phyloP scores from a whole-genome alignment of 2,329 filamentous ascomycete species.

The Diaporthe amygdali region DNA sequence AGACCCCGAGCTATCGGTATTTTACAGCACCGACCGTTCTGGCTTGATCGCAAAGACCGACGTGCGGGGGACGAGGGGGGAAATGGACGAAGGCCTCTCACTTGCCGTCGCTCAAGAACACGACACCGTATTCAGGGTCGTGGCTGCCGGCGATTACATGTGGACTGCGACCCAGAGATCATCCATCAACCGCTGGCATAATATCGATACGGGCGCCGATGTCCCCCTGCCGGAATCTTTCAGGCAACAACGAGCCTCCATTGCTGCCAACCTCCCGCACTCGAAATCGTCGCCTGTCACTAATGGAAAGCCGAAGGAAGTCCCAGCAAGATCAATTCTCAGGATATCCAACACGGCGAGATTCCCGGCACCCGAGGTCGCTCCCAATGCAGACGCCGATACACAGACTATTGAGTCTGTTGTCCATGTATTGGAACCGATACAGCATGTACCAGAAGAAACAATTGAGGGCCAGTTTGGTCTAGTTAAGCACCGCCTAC shows the following conservation, averaged over 20 bases:
- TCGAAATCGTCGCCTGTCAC: conserved; percentile 39
- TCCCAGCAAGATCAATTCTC: conserved; percentile 79
- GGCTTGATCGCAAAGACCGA: conserved; percentile 97
- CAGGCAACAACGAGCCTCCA: conserved; percentile 54
- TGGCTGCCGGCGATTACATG: conserved; percentile 75
- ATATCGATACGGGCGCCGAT: conserved; percentile 79
- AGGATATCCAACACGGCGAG: conserved; percentile 83
- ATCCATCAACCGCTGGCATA: conserved; percentile 89
- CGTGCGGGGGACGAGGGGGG: conserved; percentile 72
- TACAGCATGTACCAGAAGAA: conserved; percentile 73
- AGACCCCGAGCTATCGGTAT: conserved; percentile 82
- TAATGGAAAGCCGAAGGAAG: conserved; percentile 60
- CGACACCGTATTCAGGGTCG: conserved; percentile 74
- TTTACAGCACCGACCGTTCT: conserved; percentile 93
- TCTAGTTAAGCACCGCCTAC: conserved; percentile 87
- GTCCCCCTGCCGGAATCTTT: conserved; percentile 67
- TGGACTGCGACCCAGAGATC: conserved; percentile 92
- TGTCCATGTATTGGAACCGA: conserved; percentile 60
- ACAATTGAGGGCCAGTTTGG: conserved; percentile 96
- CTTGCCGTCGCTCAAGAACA: conserved; percentile 93
- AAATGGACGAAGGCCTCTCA: conserved; percentile 87
- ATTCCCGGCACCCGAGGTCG: conserved; percentile 66
- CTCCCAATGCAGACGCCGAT: conserved; percentile 60
- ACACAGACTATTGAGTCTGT: conserved; percentile 33
- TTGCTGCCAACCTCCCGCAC: conserved; percentile 43